Evolutionary conservation across 169 alveolate genomes (phyloP).

Genomic region (Plasmodium coatneyi): DNA sequence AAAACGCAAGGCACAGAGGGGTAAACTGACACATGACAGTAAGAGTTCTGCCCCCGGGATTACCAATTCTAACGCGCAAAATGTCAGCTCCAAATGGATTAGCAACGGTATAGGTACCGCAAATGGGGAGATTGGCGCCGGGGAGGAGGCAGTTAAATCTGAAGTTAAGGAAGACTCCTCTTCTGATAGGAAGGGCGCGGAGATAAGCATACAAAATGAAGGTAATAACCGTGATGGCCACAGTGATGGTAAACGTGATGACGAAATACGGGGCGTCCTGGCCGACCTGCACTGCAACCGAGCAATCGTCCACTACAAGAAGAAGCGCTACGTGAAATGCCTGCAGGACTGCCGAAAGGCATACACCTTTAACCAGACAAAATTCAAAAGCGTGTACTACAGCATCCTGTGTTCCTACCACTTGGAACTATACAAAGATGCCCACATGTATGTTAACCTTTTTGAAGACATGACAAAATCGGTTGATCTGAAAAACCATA

Average conservation of each 20-base stretch:
- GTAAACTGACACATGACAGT: not conserved
- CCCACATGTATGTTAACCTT: constrained; percentile 17
- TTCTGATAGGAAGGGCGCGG: not conserved
- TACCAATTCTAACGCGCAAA: not conserved
- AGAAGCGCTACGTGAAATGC: constrained; percentile 60
- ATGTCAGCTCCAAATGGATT: not conserved
- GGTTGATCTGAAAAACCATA: not conserved
- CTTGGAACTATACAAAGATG: constrained; percentile 37
- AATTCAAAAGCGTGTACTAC: constrained; percentile 52
- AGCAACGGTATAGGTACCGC: not conserved
- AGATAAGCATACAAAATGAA: not conserved
- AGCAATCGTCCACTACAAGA: constrained; percentile 50
- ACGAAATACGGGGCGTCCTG: constrained; percentile 17
- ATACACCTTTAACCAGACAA: constrained; percentile 30
- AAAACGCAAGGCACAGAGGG: not conserved
- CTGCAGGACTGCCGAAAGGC: constrained; percentile 53
- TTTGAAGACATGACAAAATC: constrained; percentile 47
- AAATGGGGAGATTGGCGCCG: not conserved
- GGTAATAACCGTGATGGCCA: not conserved
- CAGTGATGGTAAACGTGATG: not conserved
- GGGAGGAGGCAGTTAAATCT: not conserved
- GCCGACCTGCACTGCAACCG: constrained; percentile 53
- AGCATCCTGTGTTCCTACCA: constrained; percentile 24
- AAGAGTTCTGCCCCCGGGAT: not conserved
- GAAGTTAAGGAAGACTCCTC: not conserved